A percentile compares a stretch with the other conserved stretches of the same genome.
Conservation (phyloP, 2,329 filamentous ascomycete species). For the Trichoderma koningii region DNA sequence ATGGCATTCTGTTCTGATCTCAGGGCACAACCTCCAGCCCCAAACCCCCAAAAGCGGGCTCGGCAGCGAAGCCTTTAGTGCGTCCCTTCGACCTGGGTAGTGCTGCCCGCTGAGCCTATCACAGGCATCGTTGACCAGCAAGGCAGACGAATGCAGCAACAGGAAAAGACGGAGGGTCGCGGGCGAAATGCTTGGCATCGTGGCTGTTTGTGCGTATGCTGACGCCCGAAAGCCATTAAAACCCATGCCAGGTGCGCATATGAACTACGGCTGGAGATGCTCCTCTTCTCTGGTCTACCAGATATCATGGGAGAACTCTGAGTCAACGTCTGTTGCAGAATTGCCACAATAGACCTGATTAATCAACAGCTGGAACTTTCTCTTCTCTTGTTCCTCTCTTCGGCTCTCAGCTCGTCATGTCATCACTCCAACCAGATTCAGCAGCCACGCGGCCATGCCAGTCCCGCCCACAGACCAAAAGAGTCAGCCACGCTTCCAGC, state of each 20-base stretch:
- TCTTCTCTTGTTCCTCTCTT: neutral
- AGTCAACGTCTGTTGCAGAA: neutral
- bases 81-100: conserved; percentile 21
- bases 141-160: conserved; percentile 24
- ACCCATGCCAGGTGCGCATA: too few species aligned
- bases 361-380: neutral
- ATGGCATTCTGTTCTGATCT: neutral
- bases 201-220: neutral
- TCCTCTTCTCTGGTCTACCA: neutral
- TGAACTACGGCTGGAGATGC: neutral
- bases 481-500: neutral
- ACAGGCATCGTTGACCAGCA: conserved; percentile 21
- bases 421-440: neutral
- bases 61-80: conserved; percentile 26
- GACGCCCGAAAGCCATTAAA: neutral
- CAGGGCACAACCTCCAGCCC: conserved; percentile 21
- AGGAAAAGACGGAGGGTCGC: conserved; percentile 23
- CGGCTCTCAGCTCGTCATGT: neutral
- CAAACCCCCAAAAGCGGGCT: conserved; percentile 19
- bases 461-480: neutral
- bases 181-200: conserved; percentile 23
- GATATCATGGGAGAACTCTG: neutral
- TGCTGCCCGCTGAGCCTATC: conserved; percentile 25
- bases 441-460: conserved; percentile 16
- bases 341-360: neutral